Evolutionary conservation across 2,329 filamentous ascomycete genomes (phyloP).

Genomic region (Alternaria gaisen): DNA sequence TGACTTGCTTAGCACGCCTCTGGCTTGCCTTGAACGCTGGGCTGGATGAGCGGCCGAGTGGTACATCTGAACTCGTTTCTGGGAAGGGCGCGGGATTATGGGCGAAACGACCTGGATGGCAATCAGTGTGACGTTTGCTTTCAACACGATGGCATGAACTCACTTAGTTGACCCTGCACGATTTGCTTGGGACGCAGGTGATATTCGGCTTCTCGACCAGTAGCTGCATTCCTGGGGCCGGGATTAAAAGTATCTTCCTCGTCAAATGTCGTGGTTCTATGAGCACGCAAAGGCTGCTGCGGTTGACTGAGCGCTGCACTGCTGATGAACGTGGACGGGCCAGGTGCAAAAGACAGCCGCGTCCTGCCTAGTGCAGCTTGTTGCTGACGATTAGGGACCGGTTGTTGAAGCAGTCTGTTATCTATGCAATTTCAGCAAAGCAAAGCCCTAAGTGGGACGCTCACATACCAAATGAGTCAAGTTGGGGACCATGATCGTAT

Average conservation of each 20-base stretch:
- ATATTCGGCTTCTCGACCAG: slow-evolving; percentile 13
- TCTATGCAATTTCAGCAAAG: slow-evolving; percentile 38
- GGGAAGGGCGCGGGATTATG: slow-evolving; percentile 29
- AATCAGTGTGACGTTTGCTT: slow-evolving; percentile 5
- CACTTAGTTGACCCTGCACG: slow-evolving; percentile 18
- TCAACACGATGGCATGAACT: background rate
- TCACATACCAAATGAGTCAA: slow-evolving; percentile 61
- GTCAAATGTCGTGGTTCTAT: background rate
- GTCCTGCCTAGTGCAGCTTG: slow-evolving; percentile 48
- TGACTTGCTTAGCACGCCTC: slow-evolving; percentile 29
- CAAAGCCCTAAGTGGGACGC: background rate
- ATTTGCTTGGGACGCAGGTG: slow-evolving; percentile 3
- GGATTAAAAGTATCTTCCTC: background rate
- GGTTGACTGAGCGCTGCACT: slow-evolving; percentile 10
- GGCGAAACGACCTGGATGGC: slow-evolving; percentile 29
- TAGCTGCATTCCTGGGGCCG: background rate
- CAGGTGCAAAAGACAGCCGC: slow-evolving; percentile 50
- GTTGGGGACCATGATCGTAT: slow-evolving; percentile 26
- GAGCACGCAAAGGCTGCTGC: slow-evolving; percentile 10
- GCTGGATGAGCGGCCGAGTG: slow-evolving; percentile 48
- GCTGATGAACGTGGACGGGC: slow-evolving; percentile 18
- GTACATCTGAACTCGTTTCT: slow-evolving; percentile 45
- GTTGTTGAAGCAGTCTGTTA: slow-evolving; percentile 43
- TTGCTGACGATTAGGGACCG: slow-evolving; percentile 43
- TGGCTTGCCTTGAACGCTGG: slow-evolving; percentile 52